Evolutionary conservation across 2,329 filamentous ascomycete genomes (phyloP).

Genomic region (Ophiocordyceps camponoti-rufipedis): DNA sequence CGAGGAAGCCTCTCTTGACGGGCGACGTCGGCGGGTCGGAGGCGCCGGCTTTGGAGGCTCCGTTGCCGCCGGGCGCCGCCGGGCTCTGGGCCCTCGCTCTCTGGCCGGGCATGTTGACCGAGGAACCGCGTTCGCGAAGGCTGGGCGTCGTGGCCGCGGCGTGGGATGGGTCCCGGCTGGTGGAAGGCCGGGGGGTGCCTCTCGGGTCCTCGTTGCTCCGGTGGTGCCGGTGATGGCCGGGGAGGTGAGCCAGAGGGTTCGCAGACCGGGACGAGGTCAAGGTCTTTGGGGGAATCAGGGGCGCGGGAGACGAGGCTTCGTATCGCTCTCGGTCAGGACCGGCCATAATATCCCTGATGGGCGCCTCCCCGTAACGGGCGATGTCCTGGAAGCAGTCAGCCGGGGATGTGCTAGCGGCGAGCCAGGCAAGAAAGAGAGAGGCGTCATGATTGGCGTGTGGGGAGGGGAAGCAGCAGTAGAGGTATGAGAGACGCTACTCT

Average conservation of each 20-base stretch:
- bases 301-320: slow-evolving; percentile 20
- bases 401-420: not conserved
- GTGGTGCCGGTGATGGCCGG: slow-evolving; percentile 48
- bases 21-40: slow-evolving; percentile 41
- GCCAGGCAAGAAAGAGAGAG: not conserved
- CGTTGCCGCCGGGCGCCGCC: slow-evolving; percentile 59
- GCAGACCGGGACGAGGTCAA: slow-evolving; percentile 43
- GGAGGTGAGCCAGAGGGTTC: slow-evolving; percentile 44
- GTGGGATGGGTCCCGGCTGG: slow-evolving; percentile 50
- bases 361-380: slow-evolving; percentile 58
- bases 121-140: slow-evolving; percentile 33
- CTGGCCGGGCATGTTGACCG: slow-evolving; percentile 24
- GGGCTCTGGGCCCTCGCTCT: slow-evolving; percentile 58
- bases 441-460: not conserved
- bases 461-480: not conserved
- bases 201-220: slow-evolving; percentile 49
- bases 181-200: slow-evolving; percentile 43
- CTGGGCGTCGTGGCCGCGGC: slow-evolving; percentile 19
- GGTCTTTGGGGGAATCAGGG: slow-evolving; percentile 35
- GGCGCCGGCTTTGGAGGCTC: slow-evolving; percentile 33
- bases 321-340: slow-evolving; percentile 54
- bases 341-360: slow-evolving; percentile 50
- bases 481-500: not conserved
- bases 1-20: slow-evolving; percentile 30
- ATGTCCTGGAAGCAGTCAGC: slow-evolving; percentile 37